phyloP scores from a whole-genome alignment of 164 flowering plant species.

The Magnolia officinalis region DNA sequence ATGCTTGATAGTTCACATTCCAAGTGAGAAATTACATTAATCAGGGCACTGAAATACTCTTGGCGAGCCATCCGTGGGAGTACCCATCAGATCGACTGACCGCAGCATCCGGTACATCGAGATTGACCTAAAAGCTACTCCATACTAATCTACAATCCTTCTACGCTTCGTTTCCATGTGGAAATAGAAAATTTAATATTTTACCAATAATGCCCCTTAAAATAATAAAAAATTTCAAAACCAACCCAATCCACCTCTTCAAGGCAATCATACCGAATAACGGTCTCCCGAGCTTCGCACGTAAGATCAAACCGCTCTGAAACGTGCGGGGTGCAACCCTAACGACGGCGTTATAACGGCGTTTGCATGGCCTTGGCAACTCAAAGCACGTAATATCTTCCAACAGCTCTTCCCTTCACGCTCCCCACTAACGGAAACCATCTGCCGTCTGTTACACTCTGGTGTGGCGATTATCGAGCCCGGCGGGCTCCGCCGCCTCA shows the following conservation, averaged over 20 bases:
- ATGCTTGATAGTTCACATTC: no score
- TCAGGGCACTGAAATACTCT: no score
- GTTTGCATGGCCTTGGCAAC: constrained; percentile 45
- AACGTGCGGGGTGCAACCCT: not conserved
- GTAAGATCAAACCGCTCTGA: not conserved
- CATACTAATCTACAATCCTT: no score
- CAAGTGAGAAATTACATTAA: no score
- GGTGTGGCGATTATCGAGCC: not conserved
- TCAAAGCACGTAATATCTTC: constrained; percentile 46
- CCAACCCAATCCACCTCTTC: not conserved
- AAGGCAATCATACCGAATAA: no score
- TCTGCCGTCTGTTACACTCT: not conserved
- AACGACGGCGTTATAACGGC: not conserved
- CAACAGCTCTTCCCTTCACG: constrained; percentile 21
- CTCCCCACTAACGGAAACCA: constrained; percentile 4
- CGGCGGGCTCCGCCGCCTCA: constrained; percentile 34
- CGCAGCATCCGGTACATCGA: no score
- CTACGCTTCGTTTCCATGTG: no score
- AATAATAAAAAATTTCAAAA: not conserved
- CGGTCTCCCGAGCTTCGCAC: not conserved
- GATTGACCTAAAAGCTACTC: no score
- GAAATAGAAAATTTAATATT: no score
- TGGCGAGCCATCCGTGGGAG: no score
- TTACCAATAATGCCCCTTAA: no score
- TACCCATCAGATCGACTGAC: no score